phyloP scores from a whole-genome alignment of 257 asterid genomes.

The Solanum sparsipilum region DNA sequence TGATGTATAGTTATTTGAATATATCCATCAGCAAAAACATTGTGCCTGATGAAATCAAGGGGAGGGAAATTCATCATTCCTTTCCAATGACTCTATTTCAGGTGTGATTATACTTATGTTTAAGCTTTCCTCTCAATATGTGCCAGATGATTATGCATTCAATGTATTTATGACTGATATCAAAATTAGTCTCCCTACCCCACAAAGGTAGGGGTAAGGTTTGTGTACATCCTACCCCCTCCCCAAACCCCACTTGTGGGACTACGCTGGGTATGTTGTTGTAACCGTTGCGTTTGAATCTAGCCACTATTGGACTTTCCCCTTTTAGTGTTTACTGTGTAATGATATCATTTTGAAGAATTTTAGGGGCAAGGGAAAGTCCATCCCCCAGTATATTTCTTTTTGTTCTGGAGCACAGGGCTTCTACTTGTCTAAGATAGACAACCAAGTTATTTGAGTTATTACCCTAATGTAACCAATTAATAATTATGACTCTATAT shows the following conservation, averaged over 20 bases:
- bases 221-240: neutral
- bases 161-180: neutral
- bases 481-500: neutral
- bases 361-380: neutral
- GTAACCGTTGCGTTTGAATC: neutral
- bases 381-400: neutral
- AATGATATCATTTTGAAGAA: neutral
- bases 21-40: slow-evolving; percentile 53
- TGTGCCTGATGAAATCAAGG: slow-evolving; percentile 88
- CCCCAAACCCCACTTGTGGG: neutral
- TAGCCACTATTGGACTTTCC: neutral
- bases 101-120: slow-evolving; percentile 29
- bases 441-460: neutral
- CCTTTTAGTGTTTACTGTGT: neutral
- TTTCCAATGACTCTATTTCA: slow-evolving; percentile 88
- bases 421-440: neutral
- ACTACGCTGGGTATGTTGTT: neutral
- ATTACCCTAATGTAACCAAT: neutral
- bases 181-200: neutral
- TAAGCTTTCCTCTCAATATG: neutral
- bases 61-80: slow-evolving; percentile 81
- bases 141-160: neutral
- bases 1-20: slow-evolving; percentile 64
- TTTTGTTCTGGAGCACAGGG: neutral
- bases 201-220: neutral